Evolutionary conservation across 805 yeast species (phyloP), one percentile per base, ranked within the genome.

Genomic region (Nakazawaea ishiwadae): DNA sequence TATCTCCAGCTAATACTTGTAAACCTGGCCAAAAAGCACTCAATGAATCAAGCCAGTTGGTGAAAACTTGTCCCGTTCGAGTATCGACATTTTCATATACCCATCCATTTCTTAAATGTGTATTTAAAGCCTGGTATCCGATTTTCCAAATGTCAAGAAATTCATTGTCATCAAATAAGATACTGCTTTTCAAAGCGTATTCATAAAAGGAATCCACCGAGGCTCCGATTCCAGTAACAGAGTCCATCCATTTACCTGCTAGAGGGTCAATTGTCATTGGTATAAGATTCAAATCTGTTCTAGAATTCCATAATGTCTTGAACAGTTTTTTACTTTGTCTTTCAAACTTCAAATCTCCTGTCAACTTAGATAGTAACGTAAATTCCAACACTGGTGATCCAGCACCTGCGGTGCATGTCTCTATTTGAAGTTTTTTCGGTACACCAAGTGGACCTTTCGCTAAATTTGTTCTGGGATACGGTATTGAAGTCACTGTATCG

Each of bases 171-270:
- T 84, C 77, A 45, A 89, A 87, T 11, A 90, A 54, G 9, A 90
- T 72, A 2, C 89, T 66, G 16, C 81, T 79, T 55, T 90, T 90
- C 31, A 87, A 68, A 0, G 96, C 84, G 59, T 89, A 86, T 54
- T 90, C 98, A 56, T 82, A 90, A 53, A 86, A 86, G 0, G 96
- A 87, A 59, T 90, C 98, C 12, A 87, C 75, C 2, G 95, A 84
- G 0, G 97, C 97, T 2, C 98, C 97, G 8, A 85, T 71, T 0
- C 96, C 96, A 0, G 93, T 77, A 31, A 79, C 60, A 0, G 71
- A 56, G 42, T 82, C 82, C 31, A 67, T 60, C 77, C 86, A 79
- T 29, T 57, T 53, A 27, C 79, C 77, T 0, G 68, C 60, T 1
- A 66, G 52, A 0, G 90, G 82, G 46, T 82, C 80, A 4, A 89